Evolutionary conservation across 495 filamentous ascomycete genomes (phyloP), one percentile per base, ranked within the genome.

Genomic region (Pyronema domesticum): DNA sequence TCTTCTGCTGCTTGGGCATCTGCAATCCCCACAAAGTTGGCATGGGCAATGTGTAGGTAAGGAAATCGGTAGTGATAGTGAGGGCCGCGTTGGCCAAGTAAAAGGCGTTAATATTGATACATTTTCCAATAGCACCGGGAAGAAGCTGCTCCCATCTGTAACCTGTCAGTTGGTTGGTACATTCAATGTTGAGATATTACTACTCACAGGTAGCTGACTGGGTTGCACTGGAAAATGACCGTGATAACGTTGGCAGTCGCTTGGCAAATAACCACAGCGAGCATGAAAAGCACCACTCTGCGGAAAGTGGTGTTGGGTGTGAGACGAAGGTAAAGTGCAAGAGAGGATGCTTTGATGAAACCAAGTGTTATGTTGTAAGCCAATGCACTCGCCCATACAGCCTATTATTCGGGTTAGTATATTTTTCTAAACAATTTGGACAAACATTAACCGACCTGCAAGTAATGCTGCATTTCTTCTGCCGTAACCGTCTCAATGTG

Each of bases 71-170:
- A 8, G 67, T 45, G 18, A 62, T 61, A 18, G 67, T 65, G 61
- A 80, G 72, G 0, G 69, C 70, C 0, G 75, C 72, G 53, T 78
- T 78, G 57, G 74, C 70, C 49, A 75, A 75, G 66, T 70, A 71
- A 51, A 71, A 65, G 10, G 63, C 57, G 1, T 59, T 60, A 11
- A 63, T 64, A 52, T 68, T 71, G 47, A 81, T 70, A 59, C 80
- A 83, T 33, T 30, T 30, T 30, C 23, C 23, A 30, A 54, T 55
- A 4, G 8, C 6, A 2, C 75, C 75, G 0, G 68, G 63, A 3
- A 79, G 60, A 3, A 67, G 57, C 44, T 70, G 72, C 23, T 30
- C 23, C 23, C 23, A 55, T 80, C 67, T 71, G 77, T 80, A 50
- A 74, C 74, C 50, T 67, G 69, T 8, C 64, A 65, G 13, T 13